Evolutionary conservation across 73 alveolate species (phyloP).

Genomic region (Symbiodinium pilosum): DNA sequence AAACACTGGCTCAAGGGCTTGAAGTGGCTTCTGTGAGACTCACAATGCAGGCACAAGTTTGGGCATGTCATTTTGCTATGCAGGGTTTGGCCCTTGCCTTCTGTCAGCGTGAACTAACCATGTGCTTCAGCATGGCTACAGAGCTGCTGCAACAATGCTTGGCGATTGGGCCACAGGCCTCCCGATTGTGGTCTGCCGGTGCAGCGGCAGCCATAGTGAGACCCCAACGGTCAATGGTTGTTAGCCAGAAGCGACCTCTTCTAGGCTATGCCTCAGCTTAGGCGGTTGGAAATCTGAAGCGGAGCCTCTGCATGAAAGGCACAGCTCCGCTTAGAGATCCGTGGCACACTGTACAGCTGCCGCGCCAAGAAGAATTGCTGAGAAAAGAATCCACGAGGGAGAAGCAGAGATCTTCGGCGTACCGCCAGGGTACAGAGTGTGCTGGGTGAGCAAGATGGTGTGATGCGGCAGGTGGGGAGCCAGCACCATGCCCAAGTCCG

Average conservation of each 20-base stretch:
- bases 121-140: neutral
- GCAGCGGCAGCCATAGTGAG: neutral
- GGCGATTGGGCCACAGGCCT: neutral
- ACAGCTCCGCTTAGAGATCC: neutral
- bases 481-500: no score
- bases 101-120: neutral
- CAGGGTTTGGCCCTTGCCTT: neutral
- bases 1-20: constrained; percentile 60
- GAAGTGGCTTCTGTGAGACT: constrained; percentile 47
- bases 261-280: no score
- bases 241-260: no score
- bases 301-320: neutral
- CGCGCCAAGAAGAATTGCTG: neutral
- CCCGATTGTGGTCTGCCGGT: neutral
- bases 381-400: no score
- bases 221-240: no score
- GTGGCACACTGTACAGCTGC: neutral
- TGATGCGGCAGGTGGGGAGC: no score
- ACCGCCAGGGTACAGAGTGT: no score
- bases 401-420: no score
- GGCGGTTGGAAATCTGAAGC: neutral
- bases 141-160: neutral
- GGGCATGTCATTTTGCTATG: neutral
- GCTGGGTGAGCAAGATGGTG: no score
- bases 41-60: neutral